Conservation (phyloP, 352 stramenopile genomes). For the Pythium rishiriense region DNA sequence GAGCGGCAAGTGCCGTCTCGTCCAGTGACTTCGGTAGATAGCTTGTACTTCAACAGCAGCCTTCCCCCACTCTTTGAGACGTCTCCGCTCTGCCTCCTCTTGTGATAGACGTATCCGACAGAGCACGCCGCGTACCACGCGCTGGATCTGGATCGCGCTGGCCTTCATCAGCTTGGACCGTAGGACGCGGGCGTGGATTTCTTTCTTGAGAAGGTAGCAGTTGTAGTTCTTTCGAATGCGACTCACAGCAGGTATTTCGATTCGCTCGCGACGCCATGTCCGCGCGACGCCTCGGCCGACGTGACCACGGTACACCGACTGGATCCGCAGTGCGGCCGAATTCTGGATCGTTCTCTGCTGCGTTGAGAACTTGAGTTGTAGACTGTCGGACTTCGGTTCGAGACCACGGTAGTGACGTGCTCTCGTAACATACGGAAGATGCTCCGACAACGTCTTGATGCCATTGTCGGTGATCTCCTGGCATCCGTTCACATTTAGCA, state of each 20-base stretch:
- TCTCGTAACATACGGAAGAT: conserved; percentile 69
- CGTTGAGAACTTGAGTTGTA: conserved; percentile 67
- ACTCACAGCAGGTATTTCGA: conserved; percentile 48
- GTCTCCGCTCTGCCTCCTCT: conserved; percentile 34
- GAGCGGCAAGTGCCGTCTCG: conserved; percentile 43
- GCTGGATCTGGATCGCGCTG: conserved; percentile 59
- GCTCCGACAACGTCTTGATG: conserved; percentile 59
- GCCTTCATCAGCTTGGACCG: conserved; percentile 33
- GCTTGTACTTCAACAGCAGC: conserved; percentile 59
- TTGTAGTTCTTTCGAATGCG: conserved; percentile 57
- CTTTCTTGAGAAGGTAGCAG: conserved; percentile 42
- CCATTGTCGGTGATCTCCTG: conserved; percentile 78
- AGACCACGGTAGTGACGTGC: conserved; percentile 57
- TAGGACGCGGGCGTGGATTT: conserved; percentile 38
- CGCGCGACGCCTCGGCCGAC: conserved; percentile 47
- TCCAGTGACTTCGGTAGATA: conserved; percentile 62
- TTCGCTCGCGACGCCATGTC: conserved; percentile 53
- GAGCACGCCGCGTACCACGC: conserved; percentile 48
- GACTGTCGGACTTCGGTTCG: conserved; percentile 48
- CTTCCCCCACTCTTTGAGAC: conserved; percentile 38
- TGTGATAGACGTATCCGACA: conserved; percentile 38
- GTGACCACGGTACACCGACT: conserved; percentile 65
- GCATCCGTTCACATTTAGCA: conserved; percentile 73
- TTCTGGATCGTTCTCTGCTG: conserved; percentile 75
- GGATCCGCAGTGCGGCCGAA: conserved; percentile 68